phyloP scores from a whole-genome alignment of 495 filamentous ascomycete genomes.

The Talaromyces stipitatus region DNA sequence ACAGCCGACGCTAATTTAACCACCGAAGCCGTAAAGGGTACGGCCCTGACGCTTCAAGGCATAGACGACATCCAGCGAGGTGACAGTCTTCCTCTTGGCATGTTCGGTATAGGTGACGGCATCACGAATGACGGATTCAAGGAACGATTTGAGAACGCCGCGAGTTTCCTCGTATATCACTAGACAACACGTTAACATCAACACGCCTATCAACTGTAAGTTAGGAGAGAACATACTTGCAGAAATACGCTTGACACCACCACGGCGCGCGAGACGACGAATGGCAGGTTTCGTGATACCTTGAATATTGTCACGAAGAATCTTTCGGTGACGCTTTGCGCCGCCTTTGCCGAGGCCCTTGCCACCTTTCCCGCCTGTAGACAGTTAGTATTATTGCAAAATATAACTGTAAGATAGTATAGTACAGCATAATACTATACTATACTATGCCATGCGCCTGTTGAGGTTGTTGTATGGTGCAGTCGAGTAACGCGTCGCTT shows the following conservation, averaged over 20 bases:
- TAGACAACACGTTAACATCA: conserved; percentile 8
- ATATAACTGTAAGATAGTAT: neutral
- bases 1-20: conserved; percentile 57
- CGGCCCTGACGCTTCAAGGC: conserved; percentile 92
- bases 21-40: conserved; percentile 97
- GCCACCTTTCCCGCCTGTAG: conserved; percentile 83
- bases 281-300: conserved; percentile 69
- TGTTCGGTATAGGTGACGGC: conserved; percentile 98
- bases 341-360: conserved; percentile 83
- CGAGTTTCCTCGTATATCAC: conserved; percentile 67
- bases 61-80: conserved; percentile 91
- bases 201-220: neutral
- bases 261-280: conserved; percentile 56
- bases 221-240: conserved; percentile 31
- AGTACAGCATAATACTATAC: neutral
- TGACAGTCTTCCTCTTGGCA: conserved; percentile 97
- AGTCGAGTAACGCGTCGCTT: conserved; percentile 9
- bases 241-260: conserved; percentile 60
- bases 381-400: conserved; percentile 17
- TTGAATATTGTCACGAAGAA: conserved; percentile 99
- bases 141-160: conserved; percentile 60
- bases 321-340: conserved; percentile 98
- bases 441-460: neutral
- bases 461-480: neutral
- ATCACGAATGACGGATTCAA: conserved; percentile 70